Evolutionary conservation across 2,329 filamentous ascomycete species (phyloP).

Genomic region (Nemania serpens): DNA sequence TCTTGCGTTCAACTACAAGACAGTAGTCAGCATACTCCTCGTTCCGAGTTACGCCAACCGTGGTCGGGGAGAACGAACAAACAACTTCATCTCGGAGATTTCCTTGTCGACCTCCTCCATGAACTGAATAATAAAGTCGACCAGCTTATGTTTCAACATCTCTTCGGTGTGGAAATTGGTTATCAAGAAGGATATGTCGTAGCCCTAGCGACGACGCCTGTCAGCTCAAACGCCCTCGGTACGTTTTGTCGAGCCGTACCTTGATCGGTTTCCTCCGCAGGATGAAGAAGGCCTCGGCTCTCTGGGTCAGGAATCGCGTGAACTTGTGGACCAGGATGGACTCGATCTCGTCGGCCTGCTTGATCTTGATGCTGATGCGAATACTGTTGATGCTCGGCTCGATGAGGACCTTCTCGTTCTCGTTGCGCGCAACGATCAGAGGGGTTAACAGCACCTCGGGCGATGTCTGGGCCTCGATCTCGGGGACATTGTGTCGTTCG

Average conservation of each 20-base stretch:
- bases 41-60: neutral
- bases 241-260: conserved; percentile 53
- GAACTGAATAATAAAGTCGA: conserved; percentile 98
- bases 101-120: conserved; percentile 99
- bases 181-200: conserved; percentile 98
- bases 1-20: conserved; percentile 81
- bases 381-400: conserved; percentile 97
- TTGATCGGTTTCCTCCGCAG: conserved; percentile 93
- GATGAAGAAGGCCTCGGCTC: conserved; percentile 97
- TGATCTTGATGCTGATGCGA: conserved; percentile 97
- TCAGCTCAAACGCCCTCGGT: conserved; percentile 3
- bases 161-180: conserved; percentile 99
- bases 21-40: conserved; percentile 37
- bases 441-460: conserved; percentile 94
- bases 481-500: conserved; percentile 96
- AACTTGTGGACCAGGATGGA: conserved; percentile 98
- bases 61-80: conserved; percentile 65
- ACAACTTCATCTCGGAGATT: conserved; percentile 99
- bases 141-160: conserved; percentile 98
- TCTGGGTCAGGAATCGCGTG: conserved; percentile 91
- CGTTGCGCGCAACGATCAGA: conserved; percentile 88
- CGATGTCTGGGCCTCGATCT: conserved; percentile 90
- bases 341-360: conserved; percentile 99
- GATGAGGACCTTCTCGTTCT: conserved; percentile 95
- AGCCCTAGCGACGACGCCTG: conserved; percentile 67